phyloP scores from a whole-genome alignment of 306 rosid genomes.

The Medicago truncatula region DNA sequence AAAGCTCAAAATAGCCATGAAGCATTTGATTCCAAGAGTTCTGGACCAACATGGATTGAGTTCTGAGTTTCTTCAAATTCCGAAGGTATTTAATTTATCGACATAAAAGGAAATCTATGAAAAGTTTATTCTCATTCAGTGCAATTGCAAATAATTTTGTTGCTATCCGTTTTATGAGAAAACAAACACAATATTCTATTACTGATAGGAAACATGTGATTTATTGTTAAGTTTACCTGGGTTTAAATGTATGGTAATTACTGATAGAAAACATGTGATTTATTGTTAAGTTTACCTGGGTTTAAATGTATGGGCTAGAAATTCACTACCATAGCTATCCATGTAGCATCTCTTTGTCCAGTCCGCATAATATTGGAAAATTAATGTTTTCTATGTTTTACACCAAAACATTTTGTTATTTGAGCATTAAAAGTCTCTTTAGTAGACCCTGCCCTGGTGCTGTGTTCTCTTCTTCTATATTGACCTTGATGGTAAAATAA shows the following conservation, averaged over 20 bases:
- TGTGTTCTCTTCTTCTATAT: constrained; percentile 23
- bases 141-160: constrained; percentile 27
- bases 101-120: constrained; percentile 10
- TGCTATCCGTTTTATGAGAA: background rate
- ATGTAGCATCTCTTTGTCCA: background rate
- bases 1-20: constrained; percentile 92
- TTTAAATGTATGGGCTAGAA: constrained; percentile 30
- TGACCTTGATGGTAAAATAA: constrained; percentile 22
- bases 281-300: constrained; percentile 27
- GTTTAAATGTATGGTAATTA: constrained; percentile 18
- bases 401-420: constrained; percentile 18
- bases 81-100: constrained; percentile 68
- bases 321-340: constrained; percentile 18
- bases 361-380: constrained; percentile 17
- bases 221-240: constrained; percentile 26
- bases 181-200: constrained; percentile 12
- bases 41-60: constrained; percentile 92
- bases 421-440: constrained; percentile 29
- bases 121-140: constrained; percentile 29
- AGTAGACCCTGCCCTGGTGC: constrained; percentile 13
- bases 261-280: background rate
- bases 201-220: background rate
- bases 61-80: constrained; percentile 87
- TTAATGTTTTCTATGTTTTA: constrained; percentile 31
- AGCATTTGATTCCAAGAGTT: constrained; percentile 92